A percentile compares a stretch with the other conserved stretches of the same genome.
Conservation (phyloP, 495 filamentous ascomycete genomes). For the Tuber umbilicatum region DNA sequence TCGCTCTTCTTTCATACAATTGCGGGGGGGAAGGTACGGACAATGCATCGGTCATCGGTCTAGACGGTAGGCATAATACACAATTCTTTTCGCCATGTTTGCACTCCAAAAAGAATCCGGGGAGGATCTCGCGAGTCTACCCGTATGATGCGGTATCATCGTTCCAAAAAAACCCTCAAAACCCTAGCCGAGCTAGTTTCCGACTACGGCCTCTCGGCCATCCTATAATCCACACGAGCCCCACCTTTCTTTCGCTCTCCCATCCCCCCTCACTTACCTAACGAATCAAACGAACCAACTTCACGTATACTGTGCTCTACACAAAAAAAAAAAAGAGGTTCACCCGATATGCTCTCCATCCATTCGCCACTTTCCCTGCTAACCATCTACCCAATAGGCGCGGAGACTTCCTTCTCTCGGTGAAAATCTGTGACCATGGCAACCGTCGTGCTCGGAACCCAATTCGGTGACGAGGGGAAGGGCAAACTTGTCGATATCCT, state of each 20-base stretch:
- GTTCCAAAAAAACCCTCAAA: not conserved
- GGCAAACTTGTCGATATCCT: constrained; percentile 67
- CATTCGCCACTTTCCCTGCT: not conserved
- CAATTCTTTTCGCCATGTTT: not conserved
- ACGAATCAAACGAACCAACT: not conserved
- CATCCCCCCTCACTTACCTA: not conserved
- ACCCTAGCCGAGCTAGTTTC: not conserved
- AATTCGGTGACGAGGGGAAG: constrained; percentile 71
- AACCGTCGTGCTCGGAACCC: constrained; percentile 57
- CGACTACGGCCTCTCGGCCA: not conserved
- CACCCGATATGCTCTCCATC: not conserved
- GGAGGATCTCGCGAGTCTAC: not conserved
- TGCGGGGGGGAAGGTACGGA: not conserved
- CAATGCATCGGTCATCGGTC: not conserved
- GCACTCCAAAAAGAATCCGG: not conserved
- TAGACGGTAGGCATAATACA: not conserved
- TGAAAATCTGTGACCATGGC: constrained; percentile 45
- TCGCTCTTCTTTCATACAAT: not conserved
- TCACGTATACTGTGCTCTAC: too few species aligned
- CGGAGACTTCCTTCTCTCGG: not conserved
- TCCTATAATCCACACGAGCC: not conserved
- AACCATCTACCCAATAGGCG: not conserved
- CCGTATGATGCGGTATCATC: not conserved
- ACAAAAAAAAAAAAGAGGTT: not conserved
- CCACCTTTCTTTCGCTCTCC: not conserved